Evolutionary conservation across 2,329 filamentous ascomycete species (phyloP).

Genomic region (Madurella fahalii): DNA sequence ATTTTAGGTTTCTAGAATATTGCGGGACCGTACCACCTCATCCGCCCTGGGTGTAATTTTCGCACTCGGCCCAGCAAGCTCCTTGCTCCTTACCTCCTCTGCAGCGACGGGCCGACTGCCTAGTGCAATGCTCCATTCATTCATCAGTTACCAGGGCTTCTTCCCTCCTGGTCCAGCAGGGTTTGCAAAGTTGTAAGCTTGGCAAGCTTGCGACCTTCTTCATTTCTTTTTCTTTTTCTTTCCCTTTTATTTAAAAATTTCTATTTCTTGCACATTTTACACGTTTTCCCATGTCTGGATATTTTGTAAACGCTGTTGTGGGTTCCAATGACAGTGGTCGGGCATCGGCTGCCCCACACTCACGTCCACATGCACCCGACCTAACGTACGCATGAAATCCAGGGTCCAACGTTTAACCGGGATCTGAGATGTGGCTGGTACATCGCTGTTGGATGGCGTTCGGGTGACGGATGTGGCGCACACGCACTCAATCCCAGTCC

Average conservation of each 20-base stretch:
- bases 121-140: neutral
- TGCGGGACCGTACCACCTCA: neutral
- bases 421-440: neutral
- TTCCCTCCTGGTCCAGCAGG: neutral
- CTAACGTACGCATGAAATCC: no score
- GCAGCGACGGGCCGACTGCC: slow-evolving; percentile 15
- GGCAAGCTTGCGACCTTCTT: neutral
- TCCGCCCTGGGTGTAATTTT: neutral
- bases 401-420: neutral
- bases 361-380: no score
- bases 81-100: slow-evolving; percentile 1
- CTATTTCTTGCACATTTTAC: no score
- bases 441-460: neutral
- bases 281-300: no score
- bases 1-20: slow-evolving; percentile 16
- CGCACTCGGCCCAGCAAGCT: slow-evolving; percentile 8
- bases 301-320: no score
- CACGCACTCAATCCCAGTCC: neutral
- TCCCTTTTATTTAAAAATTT: neutral
- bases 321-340: no score
- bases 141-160: no score
- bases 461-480: neutral
- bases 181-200: neutral
- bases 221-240: neutral
- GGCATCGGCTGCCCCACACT: no score